Conservation (phyloP, 768 basidiomycete species). For the Mycena sanguinolenta region DNA sequence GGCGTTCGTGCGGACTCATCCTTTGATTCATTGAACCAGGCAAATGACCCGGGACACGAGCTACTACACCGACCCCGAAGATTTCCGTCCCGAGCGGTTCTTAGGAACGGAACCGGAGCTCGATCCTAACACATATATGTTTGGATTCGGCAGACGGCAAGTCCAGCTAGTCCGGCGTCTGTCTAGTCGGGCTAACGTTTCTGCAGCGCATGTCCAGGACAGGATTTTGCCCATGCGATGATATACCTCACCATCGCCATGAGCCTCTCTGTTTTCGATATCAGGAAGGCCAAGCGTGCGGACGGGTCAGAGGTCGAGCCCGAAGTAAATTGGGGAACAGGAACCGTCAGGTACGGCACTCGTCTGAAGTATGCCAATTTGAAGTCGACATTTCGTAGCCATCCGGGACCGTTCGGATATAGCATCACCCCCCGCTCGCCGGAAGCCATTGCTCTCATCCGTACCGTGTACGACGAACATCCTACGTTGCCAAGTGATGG, state of each 20-base stretch:
- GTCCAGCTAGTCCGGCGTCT: background rate
- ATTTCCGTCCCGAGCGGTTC: conserved; percentile 56
- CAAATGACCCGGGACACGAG: conserved; percentile 41
- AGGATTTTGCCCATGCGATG: conserved; percentile 45
- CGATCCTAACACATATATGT: conserved; percentile 55
- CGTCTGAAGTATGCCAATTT: background rate
- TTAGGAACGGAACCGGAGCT: conserved; percentile 45
- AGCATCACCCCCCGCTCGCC: conserved; percentile 39
- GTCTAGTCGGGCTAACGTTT: background rate
- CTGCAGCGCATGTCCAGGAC: conserved; percentile 45
- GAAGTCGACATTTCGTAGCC: conserved; percentile 34
- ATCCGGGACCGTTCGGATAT: conserved; percentile 43
- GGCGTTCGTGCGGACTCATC: background rate
- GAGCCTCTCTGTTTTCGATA: conserved; percentile 45
- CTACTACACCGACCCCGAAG: conserved; percentile 40
- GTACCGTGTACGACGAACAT: conserved; percentile 34
- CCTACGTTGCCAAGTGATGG: conserved; percentile 39
- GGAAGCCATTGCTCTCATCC: conserved; percentile 40
- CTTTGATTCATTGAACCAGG: conserved; percentile 28
- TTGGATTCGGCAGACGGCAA: conserved; percentile 61
- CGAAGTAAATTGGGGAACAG: conserved; percentile 50
- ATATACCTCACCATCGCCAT: conserved; percentile 46
- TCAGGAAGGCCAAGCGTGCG: conserved; percentile 38
- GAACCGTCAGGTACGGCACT: conserved; percentile 49
- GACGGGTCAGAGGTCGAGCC: conserved; percentile 49